Evolutionary conservation across 768 basidiomycete species (phyloP).

Genomic region (Mycena crocata): DNA sequence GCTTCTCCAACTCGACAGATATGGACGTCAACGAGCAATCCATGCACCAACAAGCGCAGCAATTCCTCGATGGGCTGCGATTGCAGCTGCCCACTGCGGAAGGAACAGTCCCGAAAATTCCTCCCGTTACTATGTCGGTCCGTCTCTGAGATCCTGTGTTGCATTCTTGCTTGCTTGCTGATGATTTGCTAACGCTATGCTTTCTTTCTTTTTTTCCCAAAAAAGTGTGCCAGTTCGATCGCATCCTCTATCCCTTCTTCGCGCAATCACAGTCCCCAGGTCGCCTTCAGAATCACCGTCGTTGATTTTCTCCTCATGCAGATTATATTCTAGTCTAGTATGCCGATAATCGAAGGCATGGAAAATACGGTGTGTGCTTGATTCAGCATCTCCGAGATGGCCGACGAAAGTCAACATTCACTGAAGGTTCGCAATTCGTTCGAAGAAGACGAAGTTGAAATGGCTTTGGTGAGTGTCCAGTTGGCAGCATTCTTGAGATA

Average conservation of each 20-base stretch:
- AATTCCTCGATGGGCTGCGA: conserved; percentile 7
- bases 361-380: background rate
- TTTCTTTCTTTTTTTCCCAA: background rate
- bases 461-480: background rate
- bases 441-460: background rate
- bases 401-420: too few relatives aligned
- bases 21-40: background rate
- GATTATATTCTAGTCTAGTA: too few relatives aligned
- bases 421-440: too few relatives aligned
- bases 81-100: background rate
- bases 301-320: too few relatives aligned
- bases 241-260: conserved; percentile 4
- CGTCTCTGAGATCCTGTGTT: background rate
- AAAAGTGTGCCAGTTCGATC: background rate
- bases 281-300: background rate
- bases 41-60: background rate
- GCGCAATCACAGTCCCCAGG: background rate
- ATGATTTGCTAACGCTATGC: background rate
- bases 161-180: background rate
- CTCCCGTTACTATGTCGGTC: background rate
- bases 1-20: background rate
- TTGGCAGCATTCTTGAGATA: too few relatives aligned
- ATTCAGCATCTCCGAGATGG: too few relatives aligned
- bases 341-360: background rate
- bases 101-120: background rate